Conservation (phyloP, 2,329 filamentous ascomycete genomes). For the Ciborinia camelliae region DNA sequence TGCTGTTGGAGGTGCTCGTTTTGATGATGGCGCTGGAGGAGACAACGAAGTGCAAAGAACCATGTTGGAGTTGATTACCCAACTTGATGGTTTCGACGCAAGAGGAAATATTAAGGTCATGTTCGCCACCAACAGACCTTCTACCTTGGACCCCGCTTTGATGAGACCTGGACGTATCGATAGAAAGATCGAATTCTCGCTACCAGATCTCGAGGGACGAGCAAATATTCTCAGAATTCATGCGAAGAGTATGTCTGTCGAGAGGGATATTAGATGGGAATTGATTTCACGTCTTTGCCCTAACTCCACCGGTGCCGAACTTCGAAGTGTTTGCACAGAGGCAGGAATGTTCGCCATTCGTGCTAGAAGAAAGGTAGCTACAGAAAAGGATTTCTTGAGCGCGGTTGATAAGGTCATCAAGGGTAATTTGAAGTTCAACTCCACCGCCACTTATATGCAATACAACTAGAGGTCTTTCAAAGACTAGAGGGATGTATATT, state of each 20-base stretch:
- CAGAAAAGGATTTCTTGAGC: conserved; percentile 97
- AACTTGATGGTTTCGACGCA: conserved; percentile 93
- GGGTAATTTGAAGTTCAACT: conserved; percentile 99
- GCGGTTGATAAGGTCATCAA: conserved; percentile 99
- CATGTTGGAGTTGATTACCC: conserved; percentile 96
- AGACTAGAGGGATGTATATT: conserved; percentile 33
- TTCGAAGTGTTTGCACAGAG: conserved; percentile 95
- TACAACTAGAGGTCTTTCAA: conserved; percentile 70
- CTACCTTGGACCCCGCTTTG: conserved; percentile 90
- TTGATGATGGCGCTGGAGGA: conserved; percentile 92
- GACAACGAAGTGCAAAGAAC: conserved; percentile 98
- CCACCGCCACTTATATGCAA: conserved; percentile 95
- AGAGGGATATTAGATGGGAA: conserved; percentile 98
- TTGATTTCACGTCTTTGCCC: conserved; percentile 95
- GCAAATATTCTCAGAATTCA: conserved; percentile 98
- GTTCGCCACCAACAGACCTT: conserved; percentile 97
- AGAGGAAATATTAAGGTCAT: conserved; percentile 99
- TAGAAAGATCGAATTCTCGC: conserved; percentile 96
- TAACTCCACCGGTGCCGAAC: conserved; percentile 93
- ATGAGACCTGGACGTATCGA: conserved; percentile 98
- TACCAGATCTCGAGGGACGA: conserved; percentile 93
- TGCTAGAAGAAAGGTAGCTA: conserved; percentile 91
- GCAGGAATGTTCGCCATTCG: conserved; percentile 98
- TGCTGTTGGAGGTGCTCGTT: conserved; percentile 90
- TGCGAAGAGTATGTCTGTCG: conserved; percentile 99